A percentile compares a stretch with the other conserved stretches of the same genome.
Evolutionary conservation across 2,329 filamentous ascomycete species (phyloP).

Genomic region (Chaetothyriales sp.): DNA sequence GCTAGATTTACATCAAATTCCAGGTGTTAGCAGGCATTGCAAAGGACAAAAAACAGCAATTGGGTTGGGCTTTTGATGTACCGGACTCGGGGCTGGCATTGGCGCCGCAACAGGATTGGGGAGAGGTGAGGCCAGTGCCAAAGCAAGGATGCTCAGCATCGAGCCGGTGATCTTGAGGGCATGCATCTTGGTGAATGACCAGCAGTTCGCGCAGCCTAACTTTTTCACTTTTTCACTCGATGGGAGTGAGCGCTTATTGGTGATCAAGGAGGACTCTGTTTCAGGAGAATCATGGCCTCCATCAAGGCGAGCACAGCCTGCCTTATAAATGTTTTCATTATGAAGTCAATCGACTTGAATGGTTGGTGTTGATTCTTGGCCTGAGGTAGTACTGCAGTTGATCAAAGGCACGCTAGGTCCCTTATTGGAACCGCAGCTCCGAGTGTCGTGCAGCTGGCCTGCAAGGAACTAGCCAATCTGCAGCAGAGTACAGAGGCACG

Average conservation of each 20-base stretch:
- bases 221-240: neutral
- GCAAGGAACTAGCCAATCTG: neutral
- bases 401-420: neutral
- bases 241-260: neutral
- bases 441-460: neutral
- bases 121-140: conserved; percentile 4
- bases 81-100: conserved; percentile 3
- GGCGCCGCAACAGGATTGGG: conserved; percentile 5
- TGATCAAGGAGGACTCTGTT: too few relatives aligned
- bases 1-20: neutral
- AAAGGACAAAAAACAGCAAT: neutral
- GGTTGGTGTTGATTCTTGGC: neutral
- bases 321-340: neutral
- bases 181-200: neutral
- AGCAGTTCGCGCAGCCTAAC: neutral
- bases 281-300: neutral
- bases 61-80: neutral
- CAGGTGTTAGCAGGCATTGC: neutral
- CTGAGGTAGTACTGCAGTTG: neutral
- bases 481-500: neutral
- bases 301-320: neutral
- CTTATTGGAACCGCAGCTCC: neutral
- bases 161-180: neutral
- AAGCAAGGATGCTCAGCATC: conserved; percentile 19
- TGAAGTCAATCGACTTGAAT: neutral